Evolutionary conservation across 2,329 filamentous ascomycete species (phyloP), one percentile per base, ranked within the genome.

Genomic region (Phyllosticta citrichinensis): DNA sequence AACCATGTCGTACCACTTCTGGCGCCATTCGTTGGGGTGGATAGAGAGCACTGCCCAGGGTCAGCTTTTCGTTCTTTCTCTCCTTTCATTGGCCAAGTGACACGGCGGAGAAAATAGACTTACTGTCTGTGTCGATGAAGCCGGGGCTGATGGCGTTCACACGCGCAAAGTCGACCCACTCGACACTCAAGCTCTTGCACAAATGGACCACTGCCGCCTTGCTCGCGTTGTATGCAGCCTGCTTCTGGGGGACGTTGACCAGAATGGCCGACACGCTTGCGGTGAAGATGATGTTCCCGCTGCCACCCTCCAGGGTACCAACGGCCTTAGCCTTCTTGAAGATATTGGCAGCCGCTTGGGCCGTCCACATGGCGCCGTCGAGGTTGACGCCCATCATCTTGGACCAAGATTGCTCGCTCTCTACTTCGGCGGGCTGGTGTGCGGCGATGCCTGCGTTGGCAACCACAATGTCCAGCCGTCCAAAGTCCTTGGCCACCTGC

Each of bases 181-280:
- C 67, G 22, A 67, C 64, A 17, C 60, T 63, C 57, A 68, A 58
- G 12, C 64, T 65, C 24, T 63, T 62, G 1, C 62, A 66, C 11
- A 68, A 51, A 27, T 68, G 67, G 52, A 67, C 63, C 5, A 68
- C 65, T 3, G 58, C 65, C 3, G 66, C 67, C 55, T 68, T 69
- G 8, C 65, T 65, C 22, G 33, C 60, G 11, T 62, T 62, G 10
- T 63, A 71, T 68, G 62, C 9, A 67, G 71, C 69, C 63, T 76
- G 74, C 47, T 68, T 72, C 64, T 76, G 73, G 12, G 74, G 74
- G 3, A 73, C 59, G 62, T 76, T 76, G 5, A 76, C 74, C 64
- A 76, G 52, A 4, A 66, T 71, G 5, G 72, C 71, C 53, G 72
- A 74, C 9, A 76, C 71, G 1, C 68, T 71, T 3, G 73, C 73